Conservation (phyloP, 257 asterid genomes). For the Nicotiana otophora region DNA sequence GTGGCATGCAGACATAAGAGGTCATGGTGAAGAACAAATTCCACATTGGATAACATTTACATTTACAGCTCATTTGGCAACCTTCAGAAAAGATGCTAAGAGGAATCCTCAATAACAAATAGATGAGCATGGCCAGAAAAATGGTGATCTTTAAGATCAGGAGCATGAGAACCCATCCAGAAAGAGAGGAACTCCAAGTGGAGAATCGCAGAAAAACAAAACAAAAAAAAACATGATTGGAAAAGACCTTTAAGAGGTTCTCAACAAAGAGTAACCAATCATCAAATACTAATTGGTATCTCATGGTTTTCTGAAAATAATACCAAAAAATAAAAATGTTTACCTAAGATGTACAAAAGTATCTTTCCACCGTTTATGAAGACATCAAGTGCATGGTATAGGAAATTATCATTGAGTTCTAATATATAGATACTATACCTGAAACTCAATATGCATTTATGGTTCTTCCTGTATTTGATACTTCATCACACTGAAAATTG, state of each 20-base stretch:
- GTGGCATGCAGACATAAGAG: background rate
- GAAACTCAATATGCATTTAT: constrained; percentile 46
- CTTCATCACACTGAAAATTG: constrained; percentile 52
- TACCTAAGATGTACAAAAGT: background rate
- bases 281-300: background rate
- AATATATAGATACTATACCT: constrained; percentile 34
- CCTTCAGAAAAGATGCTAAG: background rate
- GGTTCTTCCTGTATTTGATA: constrained; percentile 50
- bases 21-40: background rate
- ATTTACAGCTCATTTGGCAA: background rate
- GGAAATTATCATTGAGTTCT: background rate
- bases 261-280: background rate
- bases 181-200: background rate
- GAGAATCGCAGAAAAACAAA: background rate
- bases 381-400: background rate
- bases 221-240: background rate
- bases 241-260: background rate
- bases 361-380: background rate
- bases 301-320: background rate
- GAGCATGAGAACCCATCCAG: background rate
- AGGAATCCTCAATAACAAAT: background rate
- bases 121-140: background rate
- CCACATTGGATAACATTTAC: background rate
- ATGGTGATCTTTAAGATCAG: background rate
- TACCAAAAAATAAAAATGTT: background rate